Conservation (phyloP, 495 filamentous ascomycete genomes). For the Aspergillus steynii region DNA sequence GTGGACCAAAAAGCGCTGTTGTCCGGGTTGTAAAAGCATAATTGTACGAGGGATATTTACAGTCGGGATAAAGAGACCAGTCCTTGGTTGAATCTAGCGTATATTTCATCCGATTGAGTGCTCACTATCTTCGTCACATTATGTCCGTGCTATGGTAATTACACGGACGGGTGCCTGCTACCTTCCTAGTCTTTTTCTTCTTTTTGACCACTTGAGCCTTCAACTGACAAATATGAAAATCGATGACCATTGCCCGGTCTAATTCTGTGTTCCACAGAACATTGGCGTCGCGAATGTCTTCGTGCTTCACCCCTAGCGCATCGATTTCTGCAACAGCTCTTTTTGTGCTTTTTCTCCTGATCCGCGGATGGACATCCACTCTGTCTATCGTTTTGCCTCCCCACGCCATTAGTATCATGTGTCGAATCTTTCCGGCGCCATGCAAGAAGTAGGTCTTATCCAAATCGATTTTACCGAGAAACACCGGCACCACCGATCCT, state of each 20-base stretch:
- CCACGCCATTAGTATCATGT: conserved; percentile 50
- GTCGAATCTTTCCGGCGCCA: conserved; percentile 36
- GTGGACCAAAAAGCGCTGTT: no score
- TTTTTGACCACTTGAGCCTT: no score
- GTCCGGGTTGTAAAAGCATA: no score
- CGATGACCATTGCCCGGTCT: conserved; percentile 24
- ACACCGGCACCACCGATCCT: conserved; percentile 39
- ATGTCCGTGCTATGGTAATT: no score
- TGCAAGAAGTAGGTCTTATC: conserved; percentile 33
- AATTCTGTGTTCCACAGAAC: conserved; percentile 26
- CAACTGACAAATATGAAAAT: conserved; percentile 14
- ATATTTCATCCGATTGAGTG: no score
- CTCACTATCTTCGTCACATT: no score
- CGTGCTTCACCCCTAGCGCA: conserved; percentile 11
- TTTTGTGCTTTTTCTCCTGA: conserved; percentile 3
- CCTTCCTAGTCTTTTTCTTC: no score
- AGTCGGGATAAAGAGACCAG: no score
- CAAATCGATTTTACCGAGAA: conserved; percentile 46
- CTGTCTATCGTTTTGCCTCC: conserved; percentile 26
- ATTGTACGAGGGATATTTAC: no score
- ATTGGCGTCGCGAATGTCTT: conserved; percentile 16
- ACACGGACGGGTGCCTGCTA: no score
- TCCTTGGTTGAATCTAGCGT: no score
- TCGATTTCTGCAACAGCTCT: conserved; percentile 8
- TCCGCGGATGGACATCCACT: conserved; percentile 11